phyloP scores from a whole-genome alignment of 805 yeast genomes.

The Starmerella sp. region DNA sequence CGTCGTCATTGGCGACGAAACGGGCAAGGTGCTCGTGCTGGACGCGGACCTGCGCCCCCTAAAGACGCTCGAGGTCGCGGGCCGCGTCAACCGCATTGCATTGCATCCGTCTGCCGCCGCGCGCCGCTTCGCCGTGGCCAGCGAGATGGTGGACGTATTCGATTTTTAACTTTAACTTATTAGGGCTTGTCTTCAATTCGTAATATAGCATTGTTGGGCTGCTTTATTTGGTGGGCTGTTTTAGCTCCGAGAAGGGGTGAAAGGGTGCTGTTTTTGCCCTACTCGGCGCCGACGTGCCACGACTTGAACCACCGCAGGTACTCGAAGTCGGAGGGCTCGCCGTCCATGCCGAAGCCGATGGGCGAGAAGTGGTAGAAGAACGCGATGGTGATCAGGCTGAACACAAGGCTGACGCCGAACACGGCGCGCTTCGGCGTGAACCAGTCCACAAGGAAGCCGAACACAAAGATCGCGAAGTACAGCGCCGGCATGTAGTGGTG shows the following conservation, averaged over 20 bases:
- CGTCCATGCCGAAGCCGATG: conserved; percentile 71
- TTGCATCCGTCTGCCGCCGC: not conserved
- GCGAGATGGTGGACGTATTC: not conserved
- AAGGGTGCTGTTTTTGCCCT: not conserved
- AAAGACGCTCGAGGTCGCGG: conserved; percentile 7
- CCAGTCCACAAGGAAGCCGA: conserved; percentile 49
- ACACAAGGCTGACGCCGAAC: conserved; percentile 38
- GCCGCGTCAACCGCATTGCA: conserved; percentile 17
- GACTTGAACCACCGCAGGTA: conserved; percentile 40
- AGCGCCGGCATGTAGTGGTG: conserved; percentile 95
- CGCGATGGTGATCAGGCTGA: conserved; percentile 37
- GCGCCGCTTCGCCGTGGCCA: conserved; percentile 1
- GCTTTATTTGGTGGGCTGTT: not conserved
- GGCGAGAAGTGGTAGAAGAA: conserved; percentile 53
- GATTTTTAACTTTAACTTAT: not conserved
- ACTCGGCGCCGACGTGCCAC: conserved; percentile 20
- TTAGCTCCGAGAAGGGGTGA: not conserved
- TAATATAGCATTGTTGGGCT: not conserved
- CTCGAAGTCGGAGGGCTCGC: conserved; percentile 37
- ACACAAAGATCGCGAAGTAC: conserved; percentile 79
- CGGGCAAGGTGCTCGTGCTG: conserved; percentile 14
- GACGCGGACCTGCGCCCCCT: not conserved
- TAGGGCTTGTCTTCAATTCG: not conserved
- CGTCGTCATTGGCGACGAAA: conserved; percentile 21
- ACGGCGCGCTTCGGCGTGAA: conserved; percentile 26